Percentiles rank a stretch among this genome's conserved stretches.
These are phyloP conservation scores for Beauveria australis DNA, from an alignment of 2,329 filamentous ascomycete genomes.

Conservation along the genomic window DNA sequence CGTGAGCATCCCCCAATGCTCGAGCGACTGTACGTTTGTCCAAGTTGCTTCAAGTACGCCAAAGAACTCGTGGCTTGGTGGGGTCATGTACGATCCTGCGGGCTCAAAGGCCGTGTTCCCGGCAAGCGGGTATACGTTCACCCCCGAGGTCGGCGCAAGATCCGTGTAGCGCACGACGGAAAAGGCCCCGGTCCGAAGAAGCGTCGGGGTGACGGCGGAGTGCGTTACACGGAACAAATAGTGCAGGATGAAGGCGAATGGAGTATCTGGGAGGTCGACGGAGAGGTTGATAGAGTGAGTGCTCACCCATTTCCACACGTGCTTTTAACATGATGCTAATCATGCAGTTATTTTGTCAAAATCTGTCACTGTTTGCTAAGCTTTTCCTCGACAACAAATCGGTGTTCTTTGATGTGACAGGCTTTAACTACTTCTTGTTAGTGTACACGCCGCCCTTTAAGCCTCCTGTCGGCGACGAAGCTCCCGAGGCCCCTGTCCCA, in stretches of 20 bases:
- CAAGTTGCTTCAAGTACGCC: slow-evolving; percentile 90
- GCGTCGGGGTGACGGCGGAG: slow-evolving; percentile 27
- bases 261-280: slow-evolving; percentile 88
- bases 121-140: slow-evolving; percentile 69
- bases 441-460: slow-evolving; percentile 53
- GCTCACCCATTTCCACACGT: not conserved
- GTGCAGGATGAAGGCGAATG: slow-evolving; percentile 60
- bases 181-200: slow-evolving; percentile 28
- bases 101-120: slow-evolving; percentile 41
- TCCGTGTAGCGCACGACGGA: slow-evolving; percentile 27
- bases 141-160: slow-evolving; percentile 36
- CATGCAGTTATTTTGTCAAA: slow-evolving; percentile 74
- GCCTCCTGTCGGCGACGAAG: slow-evolving; percentile 11
- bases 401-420: slow-evolving; percentile 92
- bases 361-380: slow-evolving; percentile 91
- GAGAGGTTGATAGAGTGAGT: slow-evolving; percentile 67
- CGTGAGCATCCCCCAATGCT: slow-evolving; percentile 39
- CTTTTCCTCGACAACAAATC: slow-evolving; percentile 97
- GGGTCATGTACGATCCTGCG: slow-evolving; percentile 51
- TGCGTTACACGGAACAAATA: slow-evolving; percentile 34
- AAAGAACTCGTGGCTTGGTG: slow-evolving; percentile 52
- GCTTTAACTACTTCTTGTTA: slow-evolving; percentile 91
- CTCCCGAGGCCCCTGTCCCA: slow-evolving; percentile 15
- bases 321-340: slow-evolving; percentile 11
- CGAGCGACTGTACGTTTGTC: slow-evolving; percentile 74